A percentile compares a stretch with the other conserved stretches of the same genome.
phyloP scores from a whole-genome alignment of 2,329 filamentous ascomycete species.

The Metarhizium brunneum region DNA sequence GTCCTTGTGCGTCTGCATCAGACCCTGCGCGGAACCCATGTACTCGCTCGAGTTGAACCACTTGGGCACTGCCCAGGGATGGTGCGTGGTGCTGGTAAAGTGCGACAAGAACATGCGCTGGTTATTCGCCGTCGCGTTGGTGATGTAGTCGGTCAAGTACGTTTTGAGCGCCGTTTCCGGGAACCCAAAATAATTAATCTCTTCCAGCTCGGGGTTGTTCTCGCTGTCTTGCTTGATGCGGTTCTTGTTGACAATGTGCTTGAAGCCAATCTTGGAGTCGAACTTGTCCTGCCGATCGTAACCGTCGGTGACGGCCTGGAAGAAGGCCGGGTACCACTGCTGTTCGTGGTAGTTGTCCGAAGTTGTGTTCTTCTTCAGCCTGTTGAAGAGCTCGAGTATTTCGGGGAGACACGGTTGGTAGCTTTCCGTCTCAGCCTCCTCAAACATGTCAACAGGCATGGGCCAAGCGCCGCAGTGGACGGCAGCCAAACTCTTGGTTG shows the following conservation, averaged over 20 bases:
- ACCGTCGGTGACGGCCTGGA: conserved; percentile 20
- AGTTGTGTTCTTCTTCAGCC: conserved; percentile 8
- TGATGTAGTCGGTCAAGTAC: conserved; percentile 20
- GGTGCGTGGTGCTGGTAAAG: conserved; percentile 23
- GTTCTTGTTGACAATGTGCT: conserved; percentile 11
- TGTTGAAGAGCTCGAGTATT: conserved; percentile 21
- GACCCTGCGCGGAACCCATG: conserved; percentile 10
- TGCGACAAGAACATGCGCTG: conserved; percentile 23
- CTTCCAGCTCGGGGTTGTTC: conserved; percentile 6
- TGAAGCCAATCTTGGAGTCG: conserved; percentile 12
- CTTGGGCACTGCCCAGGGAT: conserved; percentile 19
- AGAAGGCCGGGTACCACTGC: conserved; percentile 21
- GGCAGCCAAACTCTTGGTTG: conserved; percentile 31
- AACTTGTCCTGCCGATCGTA: conserved; percentile 20
- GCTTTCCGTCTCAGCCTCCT: conserved; percentile 32
- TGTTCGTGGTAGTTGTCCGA: conserved; percentile 13
- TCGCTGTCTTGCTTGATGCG: conserved; percentile 6
- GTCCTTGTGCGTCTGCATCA: conserved; percentile 12
- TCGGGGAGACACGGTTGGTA: conserved; percentile 36
- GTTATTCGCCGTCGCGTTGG: conserved; percentile 15
- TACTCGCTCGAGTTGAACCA: conserved; percentile 13
- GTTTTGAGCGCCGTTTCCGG: conserved; percentile 19
- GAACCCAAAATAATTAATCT: conserved; percentile 23
- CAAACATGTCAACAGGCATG: conserved; percentile 27
- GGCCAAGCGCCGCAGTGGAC: conserved; percentile 32